Evolutionary conservation across 768 basidiomycete species (phyloP).

Genomic region (Lactarius sanguifluus): DNA sequence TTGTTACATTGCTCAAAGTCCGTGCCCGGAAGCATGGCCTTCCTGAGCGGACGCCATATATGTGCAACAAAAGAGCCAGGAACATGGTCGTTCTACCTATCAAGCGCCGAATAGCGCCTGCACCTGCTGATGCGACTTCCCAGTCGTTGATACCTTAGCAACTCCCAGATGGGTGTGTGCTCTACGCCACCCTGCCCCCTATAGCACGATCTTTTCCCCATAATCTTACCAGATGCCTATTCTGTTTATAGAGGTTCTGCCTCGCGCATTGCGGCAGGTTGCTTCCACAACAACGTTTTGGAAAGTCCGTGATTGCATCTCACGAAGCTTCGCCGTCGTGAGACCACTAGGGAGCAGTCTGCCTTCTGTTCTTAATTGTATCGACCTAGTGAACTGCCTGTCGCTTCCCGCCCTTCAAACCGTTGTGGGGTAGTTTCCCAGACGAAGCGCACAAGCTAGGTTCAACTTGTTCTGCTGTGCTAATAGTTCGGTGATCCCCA

Average conservation of each 20-base stretch:
- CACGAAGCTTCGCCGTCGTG: not conserved
- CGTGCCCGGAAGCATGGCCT: not conserved
- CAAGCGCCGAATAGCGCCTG: not conserved
- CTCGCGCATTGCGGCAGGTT: not conserved
- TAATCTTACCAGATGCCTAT: not conserved
- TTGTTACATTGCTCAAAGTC: slow-evolving; percentile 5
- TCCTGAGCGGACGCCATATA: not conserved
- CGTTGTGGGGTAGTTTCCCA: not conserved
- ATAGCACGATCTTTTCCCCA: not conserved
- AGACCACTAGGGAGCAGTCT: not conserved
- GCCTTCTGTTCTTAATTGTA: not conserved
- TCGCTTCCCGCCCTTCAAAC: not conserved
- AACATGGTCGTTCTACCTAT: not conserved
- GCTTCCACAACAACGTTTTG: not conserved
- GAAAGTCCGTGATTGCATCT: slow-evolving; percentile 17
- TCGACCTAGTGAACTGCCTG: not conserved
- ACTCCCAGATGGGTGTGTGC: not conserved
- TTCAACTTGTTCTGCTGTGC: not conserved
- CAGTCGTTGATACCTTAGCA: slow-evolving; percentile 6
- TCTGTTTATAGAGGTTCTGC: not conserved
- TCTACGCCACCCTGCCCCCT: not conserved
- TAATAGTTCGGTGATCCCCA: not conserved
- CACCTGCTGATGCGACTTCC: not conserved
- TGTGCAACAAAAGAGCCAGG: not conserved
- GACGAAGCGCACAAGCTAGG: slow-evolving; percentile 1